Evolutionary conservation across 1,284 basidiomycete genomes (phyloP), one percentile per base, ranked within the genome.

Genomic region (Tilletiopsis washingtonensis): DNA sequence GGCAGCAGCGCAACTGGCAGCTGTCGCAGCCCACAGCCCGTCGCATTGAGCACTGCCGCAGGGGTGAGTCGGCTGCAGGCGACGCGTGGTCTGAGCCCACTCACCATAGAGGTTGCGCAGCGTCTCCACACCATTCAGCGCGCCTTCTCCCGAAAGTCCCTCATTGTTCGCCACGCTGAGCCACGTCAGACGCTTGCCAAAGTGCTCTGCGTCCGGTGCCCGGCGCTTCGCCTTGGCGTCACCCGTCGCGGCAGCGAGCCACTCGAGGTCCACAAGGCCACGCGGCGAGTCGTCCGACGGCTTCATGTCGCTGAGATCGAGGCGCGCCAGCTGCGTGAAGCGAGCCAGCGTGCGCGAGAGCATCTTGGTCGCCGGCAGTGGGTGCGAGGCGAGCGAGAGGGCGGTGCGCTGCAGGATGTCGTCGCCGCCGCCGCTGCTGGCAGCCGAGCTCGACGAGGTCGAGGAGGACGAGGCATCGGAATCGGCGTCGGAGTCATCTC

Each of bases 221-320:
- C 9, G 11, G 19, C 27, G 25, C 19, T 29, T 37, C n/a, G 23
- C 29, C 19, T 51, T 49, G 9, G 29, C 21, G 20, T n/a, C 21
- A 20, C 36, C 15, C 26, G 41, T 5, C 42, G 29, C 29, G 9
- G 9, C 29, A 19, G 53, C 57, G 12, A 71, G 59, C 57, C 60
- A 67, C 15, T 50, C 40, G 14, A 71, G 45, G 2, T 45, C 44
- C 7, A 19, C 36, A 7, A 68, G 57, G 1, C 67, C 67, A 4
- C 55, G 23, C 2, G 59, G 54, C 23, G 20, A 11, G 7, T 58
- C 51, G 0, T 54, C 52, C 1, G 66, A 68, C 2, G 62, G 40
- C 36, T 60, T 34, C 49, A 71, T 61, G 17, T 56, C 45, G 12
- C 60, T 61, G 3, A 71, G 42, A 23, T 71, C 67, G 40, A 71